Evolutionary conservation across 2,329 filamentous ascomycete species (phyloP).

Genomic region (Zasmidium citrigriseum): DNA sequence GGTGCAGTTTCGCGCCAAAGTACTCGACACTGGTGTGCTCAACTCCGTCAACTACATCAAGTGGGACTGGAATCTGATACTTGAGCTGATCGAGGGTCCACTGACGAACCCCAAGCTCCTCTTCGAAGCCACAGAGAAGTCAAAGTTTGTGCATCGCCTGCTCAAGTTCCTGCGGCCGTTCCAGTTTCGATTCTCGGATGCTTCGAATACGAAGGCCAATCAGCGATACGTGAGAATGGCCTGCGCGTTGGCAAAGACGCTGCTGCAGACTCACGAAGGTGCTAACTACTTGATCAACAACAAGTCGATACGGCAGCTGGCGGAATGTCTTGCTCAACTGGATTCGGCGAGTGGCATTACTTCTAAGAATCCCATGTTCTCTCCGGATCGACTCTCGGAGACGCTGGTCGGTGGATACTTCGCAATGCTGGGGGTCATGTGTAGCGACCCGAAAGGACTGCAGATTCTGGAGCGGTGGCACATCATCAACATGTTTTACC

Average conservation of each 20-base stretch:
- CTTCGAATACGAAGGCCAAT: constrained; percentile 86
- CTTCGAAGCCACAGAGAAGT: constrained; percentile 90
- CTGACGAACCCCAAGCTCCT: constrained; percentile 86
- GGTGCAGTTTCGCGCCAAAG: constrained; percentile 61
- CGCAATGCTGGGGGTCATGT: constrained; percentile 84
- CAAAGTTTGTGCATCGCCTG: constrained; percentile 93
- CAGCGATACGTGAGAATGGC: constrained; percentile 92
- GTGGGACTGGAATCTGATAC: constrained; percentile 96
- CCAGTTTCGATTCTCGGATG: constrained; percentile 90
- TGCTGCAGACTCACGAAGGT: constrained; percentile 84
- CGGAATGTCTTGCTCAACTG: constrained; percentile 92
- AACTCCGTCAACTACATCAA: constrained; percentile 89
- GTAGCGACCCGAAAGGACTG: constrained; percentile 77
- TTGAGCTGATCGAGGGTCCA: constrained; percentile 88
- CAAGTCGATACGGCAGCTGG: constrained; percentile 89
- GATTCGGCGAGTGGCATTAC: constrained; percentile 76
- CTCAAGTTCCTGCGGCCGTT: constrained; percentile 96
- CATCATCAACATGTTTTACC: constrained; percentile 99
- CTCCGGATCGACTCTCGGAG: constrained; percentile 77
- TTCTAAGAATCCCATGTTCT: constrained; percentile 86
- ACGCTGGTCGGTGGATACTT: constrained; percentile 94
- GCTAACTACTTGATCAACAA: constrained; percentile 84
- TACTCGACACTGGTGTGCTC: constrained; percentile 80
- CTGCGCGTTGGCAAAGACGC: constrained; percentile 81
- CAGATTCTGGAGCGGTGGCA: constrained; percentile 93